These are phyloP conservation scores for Aspergillus biplanus DNA, from an alignment of 495 filamentous ascomycete species.

Conservation along the genomic window DNA sequence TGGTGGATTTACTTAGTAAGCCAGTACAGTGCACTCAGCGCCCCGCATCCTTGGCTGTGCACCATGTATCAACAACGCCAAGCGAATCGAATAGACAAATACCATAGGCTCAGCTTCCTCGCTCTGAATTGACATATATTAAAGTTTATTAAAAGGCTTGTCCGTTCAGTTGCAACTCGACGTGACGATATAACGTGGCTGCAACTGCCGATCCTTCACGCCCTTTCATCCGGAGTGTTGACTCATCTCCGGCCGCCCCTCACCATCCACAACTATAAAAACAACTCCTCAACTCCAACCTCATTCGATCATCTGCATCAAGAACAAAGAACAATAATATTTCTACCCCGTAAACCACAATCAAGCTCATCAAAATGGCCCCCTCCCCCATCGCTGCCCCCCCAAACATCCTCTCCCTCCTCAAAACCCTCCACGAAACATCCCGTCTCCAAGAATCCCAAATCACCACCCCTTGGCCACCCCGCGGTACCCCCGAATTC, in stretches of 20 bases:
- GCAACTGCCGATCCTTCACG: background rate
- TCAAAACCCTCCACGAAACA: constrained; percentile 26
- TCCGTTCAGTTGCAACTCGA: too few relatives aligned
- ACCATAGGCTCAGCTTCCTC: too few relatives aligned
- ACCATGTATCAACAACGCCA: too few relatives aligned
- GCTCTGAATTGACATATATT: too few relatives aligned
- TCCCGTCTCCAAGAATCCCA: constrained; percentile 32
- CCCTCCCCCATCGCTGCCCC: constrained; percentile 28
- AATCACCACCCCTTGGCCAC: constrained; percentile 18
- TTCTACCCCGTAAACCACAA: background rate
- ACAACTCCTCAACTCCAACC: background rate
- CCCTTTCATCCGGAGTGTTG: background rate
- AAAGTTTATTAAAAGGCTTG: too few relatives aligned
- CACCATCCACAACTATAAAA: background rate
- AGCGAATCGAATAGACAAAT: too few relatives aligned
- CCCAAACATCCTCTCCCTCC: constrained; percentile 30
- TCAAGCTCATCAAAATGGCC: background rate
- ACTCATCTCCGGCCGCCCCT: background rate
- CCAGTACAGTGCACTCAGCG: too few relatives aligned
- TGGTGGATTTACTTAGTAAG: too few relatives aligned
- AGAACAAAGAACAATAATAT: background rate
- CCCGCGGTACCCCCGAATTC: constrained; percentile 26
- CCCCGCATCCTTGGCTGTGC: too few relatives aligned
- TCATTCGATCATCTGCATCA: background rate
- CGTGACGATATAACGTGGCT: background rate